phyloP scores from a whole-genome alignment of 2,329 filamentous ascomycete species.

The Periconia macrospinosa region DNA sequence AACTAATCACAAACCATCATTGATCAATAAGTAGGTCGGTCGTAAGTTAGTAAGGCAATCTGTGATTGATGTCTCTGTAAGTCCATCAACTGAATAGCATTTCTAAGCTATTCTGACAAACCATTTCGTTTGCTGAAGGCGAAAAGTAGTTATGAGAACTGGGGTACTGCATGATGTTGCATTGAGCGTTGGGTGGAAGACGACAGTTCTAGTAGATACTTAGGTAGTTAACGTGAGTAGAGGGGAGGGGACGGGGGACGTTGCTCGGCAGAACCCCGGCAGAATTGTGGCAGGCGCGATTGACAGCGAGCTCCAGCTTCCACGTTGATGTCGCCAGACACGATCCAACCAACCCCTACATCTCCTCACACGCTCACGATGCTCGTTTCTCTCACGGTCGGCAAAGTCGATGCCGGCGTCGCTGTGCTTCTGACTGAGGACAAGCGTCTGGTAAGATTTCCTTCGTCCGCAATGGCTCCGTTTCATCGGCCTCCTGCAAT shows the following conservation, averaged over 20 bases:
- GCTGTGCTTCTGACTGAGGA: slow-evolving; percentile 95
- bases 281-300: not conserved
- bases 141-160: too few relatives aligned
- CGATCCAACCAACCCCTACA: not conserved
- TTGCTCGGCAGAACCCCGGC: not conserved
- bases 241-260: not conserved
- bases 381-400: slow-evolving; percentile 96
- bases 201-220: too few relatives aligned
- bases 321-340: not conserved
- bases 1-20: too few relatives aligned
- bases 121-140: too few relatives aligned
- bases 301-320: not conserved
- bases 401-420: slow-evolving; percentile 98
- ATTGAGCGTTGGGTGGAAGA: too few relatives aligned
- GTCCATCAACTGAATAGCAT: too few relatives aligned
- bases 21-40: too few relatives aligned
- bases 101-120: too few relatives aligned
- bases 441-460: slow-evolving; percentile 79
- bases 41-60: too few relatives aligned
- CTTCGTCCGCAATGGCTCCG: slow-evolving; percentile 14
- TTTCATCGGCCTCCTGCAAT: slow-evolving; percentile 12
- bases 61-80: too few relatives aligned
- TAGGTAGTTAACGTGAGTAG: too few relatives aligned
- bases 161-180: too few relatives aligned
- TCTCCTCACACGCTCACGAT: slow-evolving; percentile 54